Evolutionary conservation across 1,284 basidiomycete species (phyloP).

Genomic region (Cerioporus squamosus): DNA sequence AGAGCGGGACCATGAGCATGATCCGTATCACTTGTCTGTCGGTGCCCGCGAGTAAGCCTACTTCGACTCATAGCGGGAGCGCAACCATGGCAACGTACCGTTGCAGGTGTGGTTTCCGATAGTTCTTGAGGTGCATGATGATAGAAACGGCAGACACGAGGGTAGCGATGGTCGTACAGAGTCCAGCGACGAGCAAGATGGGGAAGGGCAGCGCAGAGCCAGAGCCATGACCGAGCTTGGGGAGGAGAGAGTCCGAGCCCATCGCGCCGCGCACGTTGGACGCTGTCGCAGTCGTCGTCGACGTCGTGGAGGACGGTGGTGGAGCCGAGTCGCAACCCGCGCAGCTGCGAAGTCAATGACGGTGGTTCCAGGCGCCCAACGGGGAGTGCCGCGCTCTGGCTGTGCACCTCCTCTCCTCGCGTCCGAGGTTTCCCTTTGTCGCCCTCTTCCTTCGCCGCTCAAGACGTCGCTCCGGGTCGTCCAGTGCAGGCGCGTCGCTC

Average conservation of each 20-base stretch:
- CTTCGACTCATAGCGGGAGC: no score
- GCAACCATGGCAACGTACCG: slow-evolving; percentile 47
- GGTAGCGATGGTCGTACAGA: slow-evolving; percentile 74
- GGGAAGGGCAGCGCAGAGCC: slow-evolving; percentile 49
- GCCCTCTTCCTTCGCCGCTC: no score
- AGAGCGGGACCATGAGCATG: slow-evolving; percentile 97
- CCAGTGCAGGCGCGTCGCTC: no score
- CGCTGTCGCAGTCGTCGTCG: neutral
- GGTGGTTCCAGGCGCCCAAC: no score
- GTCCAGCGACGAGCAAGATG: slow-evolving; percentile 66
- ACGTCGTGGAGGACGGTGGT: neutral
- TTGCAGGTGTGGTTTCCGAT: slow-evolving; percentile 83
- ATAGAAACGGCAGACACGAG: slow-evolving; percentile 84
- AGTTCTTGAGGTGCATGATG: slow-evolving; percentile 88
- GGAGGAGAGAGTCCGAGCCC: neutral
- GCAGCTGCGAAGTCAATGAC: neutral
- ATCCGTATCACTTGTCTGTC: slow-evolving; percentile 91
- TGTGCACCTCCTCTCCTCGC: no score
- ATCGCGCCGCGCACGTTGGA: neutral
- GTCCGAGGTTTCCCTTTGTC: no score
- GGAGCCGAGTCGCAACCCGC: neutral
- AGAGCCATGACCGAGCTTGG: slow-evolving; percentile 37
- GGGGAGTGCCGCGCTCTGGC: no score
- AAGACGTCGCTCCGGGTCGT: no score
- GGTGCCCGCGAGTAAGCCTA: neutral